Base-by-base conservation (phyloP, 1,284 basidiomycete genomes). In the Moesziomyces antarcticus region DNA sequence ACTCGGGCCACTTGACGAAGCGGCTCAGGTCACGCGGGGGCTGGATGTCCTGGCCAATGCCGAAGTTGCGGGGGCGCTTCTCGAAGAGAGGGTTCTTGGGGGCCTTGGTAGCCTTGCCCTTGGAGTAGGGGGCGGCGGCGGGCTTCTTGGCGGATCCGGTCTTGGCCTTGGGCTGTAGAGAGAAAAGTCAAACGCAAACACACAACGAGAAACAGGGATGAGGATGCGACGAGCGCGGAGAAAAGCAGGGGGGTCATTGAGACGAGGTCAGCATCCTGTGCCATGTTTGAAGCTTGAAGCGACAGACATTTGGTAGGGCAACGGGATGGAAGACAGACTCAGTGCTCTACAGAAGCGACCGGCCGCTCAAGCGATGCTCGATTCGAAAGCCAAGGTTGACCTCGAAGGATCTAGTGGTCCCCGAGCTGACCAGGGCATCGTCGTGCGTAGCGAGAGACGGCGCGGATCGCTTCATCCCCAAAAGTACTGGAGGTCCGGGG, bases 1-100 rank as follows among this genome's bases (percentile, higher is more conserved):
- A 99, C 88, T 96, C 94, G 79, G 96, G 96, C 96, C 96, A 99
- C 88, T 97, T 98, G 87, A 98, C 93, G 87, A 98, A 98, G 85
- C 95, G 93, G 74, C 93, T 97, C 77, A 98, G 87, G 87, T 99
- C 96, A 67, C 89, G 90, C 85, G 89, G 89, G 83, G 92, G 95
- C 84, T 92, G 93, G 84, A 98, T 90, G 87, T 97, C 93, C 88
- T 96, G 93, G 84, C 95, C 96, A 75, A 98, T 95, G 85, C 93
- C 94, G 85, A 97, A 98, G 89, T 93, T 94, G 86, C 91, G 92
- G 81, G 93, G 89, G 75, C 86, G 88, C 75, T 93, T 87, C 89
- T 97, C 94, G 86, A 98, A 97, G 83, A 98, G 91, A 84, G 96
- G 94, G 89, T 98, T 97, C 88, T 95, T 94, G 85, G 90, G 89